Conservation (phyloP, 495 filamentous ascomycete genomes). For the Hypoxylon intermedium region DNA sequence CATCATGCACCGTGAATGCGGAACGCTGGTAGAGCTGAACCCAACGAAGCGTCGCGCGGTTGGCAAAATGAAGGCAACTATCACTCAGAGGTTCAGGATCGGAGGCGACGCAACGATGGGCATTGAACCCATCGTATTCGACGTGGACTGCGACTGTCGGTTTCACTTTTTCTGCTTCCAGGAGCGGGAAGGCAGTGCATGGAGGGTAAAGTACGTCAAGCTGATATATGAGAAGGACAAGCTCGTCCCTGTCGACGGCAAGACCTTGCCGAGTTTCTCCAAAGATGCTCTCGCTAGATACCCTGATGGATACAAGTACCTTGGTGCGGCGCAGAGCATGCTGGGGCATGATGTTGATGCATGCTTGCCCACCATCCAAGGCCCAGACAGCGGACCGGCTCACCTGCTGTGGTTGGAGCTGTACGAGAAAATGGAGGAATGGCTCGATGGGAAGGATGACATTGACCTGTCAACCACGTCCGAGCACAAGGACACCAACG, state of each 20-base stretch:
- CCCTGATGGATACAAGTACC: conserved; percentile 65
- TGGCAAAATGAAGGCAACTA: conserved; percentile 74
- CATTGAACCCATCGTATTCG: conserved; percentile 52
- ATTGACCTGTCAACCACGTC: conserved; percentile 30
- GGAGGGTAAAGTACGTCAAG: conserved; percentile 67
- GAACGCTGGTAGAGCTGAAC: conserved; percentile 63
- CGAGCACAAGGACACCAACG: background rate
- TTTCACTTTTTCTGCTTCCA: conserved; percentile 69
- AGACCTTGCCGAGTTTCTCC: conserved; percentile 56
- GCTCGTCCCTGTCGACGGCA: conserved; percentile 63
- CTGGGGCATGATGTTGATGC: conserved; percentile 54
- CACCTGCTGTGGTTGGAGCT: conserved; percentile 47
- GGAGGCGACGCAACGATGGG: conserved; percentile 40
- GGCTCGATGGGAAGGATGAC: conserved; percentile 49
- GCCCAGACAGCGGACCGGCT: conserved; percentile 26
- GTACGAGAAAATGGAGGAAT: conserved; percentile 55
- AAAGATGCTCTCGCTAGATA: conserved; percentile 56
- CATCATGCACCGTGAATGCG: conserved; percentile 73
- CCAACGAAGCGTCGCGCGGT: conserved; percentile 59
- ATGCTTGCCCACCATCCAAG: conserved; percentile 47
- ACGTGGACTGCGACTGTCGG: conserved; percentile 68
- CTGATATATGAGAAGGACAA: conserved; percentile 77
- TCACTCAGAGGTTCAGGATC: conserved; percentile 68
- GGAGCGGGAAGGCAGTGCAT: conserved; percentile 46
- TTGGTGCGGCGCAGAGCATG: conserved; percentile 55